phyloP scores from a whole-genome alignment of 2,329 filamentous ascomycete genomes.

The Colletotrichum spaethianum region DNA sequence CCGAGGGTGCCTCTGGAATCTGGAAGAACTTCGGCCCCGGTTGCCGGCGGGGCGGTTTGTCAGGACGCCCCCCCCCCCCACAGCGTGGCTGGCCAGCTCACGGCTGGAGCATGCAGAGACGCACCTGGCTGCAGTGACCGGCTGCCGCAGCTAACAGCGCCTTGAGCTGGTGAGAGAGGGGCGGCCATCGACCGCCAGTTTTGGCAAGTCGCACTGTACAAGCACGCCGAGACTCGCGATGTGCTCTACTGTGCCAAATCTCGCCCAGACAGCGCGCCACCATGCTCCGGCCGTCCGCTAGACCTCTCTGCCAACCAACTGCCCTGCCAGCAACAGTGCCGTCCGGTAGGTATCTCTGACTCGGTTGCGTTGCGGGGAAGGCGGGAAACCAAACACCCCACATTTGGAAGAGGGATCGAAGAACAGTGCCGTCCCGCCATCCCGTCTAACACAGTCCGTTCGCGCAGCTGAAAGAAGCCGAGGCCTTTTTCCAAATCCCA shows the following conservation, averaged over 20 bases:
- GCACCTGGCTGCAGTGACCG: not conserved
- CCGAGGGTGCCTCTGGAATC: conserved; percentile 26
- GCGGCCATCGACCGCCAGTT: not conserved
- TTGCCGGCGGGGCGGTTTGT: conserved; percentile 3
- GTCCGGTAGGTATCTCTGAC: conserved; percentile 6
- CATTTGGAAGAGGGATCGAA: conserved; percentile 1
- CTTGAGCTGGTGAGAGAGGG: not conserved
- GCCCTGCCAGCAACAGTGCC: not conserved
- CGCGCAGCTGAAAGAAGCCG: conserved; percentile 19
- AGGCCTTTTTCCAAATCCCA: conserved; percentile 10
- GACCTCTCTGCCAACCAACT: not conserved
- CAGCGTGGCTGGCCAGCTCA: not conserved
- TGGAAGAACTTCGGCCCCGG: conserved; percentile 37
- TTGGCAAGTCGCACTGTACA: not conserved
- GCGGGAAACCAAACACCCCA: conserved; percentile 24
- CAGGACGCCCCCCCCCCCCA: not conserved
- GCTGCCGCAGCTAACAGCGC: not conserved
- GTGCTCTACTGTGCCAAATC: not conserved
- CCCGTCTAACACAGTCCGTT: conserved; percentile 20
- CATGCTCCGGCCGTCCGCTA: not conserved
- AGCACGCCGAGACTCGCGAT: too few species aligned
- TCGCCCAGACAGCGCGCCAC: not conserved
- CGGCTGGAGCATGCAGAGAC: not conserved
- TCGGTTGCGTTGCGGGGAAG: conserved; percentile 34
- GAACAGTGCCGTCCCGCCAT: conserved; percentile 12